These are phyloP conservation scores for Suillus subluteus DNA, from an alignment of 768 basidiomycete species.

Conservation along the genomic window DNA sequence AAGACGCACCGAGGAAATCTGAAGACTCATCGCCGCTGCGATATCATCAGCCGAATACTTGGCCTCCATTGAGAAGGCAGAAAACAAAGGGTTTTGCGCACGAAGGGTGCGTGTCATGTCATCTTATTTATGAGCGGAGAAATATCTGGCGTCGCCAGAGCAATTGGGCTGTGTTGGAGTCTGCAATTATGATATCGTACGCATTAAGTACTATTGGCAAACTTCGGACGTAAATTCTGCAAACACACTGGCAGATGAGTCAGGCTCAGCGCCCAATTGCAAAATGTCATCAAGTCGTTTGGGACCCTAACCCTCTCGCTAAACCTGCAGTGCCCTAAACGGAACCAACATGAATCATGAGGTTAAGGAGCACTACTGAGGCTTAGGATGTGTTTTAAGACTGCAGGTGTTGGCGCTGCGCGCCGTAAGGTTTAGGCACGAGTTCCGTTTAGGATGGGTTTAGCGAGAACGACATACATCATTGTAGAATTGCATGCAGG, in stretches of 20 bases:
- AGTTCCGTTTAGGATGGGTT: no score
- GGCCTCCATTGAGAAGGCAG: neutral
- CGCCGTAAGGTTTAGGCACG: no score
- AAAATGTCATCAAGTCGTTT: no score
- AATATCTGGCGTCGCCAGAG: neutral
- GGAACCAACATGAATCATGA: no score
- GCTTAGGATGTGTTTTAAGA: no score
- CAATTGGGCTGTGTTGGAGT: neutral
- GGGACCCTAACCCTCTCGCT: no score
- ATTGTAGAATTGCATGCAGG: no score
- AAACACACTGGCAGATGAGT: neutral
- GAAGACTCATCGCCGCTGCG: constrained; percentile 6
- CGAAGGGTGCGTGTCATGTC: neutral
- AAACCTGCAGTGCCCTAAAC: no score
- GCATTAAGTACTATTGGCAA: neutral
- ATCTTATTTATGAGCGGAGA: neutral
- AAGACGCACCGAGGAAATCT: neutral
- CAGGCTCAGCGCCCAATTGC: no score
- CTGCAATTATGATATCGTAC: neutral
- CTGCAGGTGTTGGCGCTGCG: no score
- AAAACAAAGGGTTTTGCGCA: neutral
- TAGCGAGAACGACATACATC: no score
- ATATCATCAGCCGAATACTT: neutral
- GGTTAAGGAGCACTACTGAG: no score
- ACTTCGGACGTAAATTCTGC: neutral